Evolutionary conservation across 805 yeast species (phyloP), one percentile per base, ranked within the genome.

Genomic region (Yamadazyma insecticola): DNA sequence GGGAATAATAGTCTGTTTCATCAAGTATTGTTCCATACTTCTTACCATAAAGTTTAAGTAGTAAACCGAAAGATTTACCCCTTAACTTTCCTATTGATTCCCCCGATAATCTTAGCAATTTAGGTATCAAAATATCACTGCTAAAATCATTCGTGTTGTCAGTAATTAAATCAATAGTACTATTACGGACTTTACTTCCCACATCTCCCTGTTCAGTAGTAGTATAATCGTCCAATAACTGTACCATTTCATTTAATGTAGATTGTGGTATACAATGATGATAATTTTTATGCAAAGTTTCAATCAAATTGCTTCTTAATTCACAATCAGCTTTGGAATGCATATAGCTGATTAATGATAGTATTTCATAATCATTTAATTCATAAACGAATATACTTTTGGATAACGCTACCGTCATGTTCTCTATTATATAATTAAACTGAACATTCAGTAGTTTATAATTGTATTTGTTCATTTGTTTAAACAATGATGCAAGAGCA

Each of bases 121-220:
- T n/a, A n/a, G n/a, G n/a, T 17, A 81, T 40, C 14, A 81, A 48
- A 28, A 60, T 13, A 2, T 35, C 32, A 15, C 24, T 30, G 3
- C 15, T 26, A 24, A 35, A 39, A 9, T 18, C 16, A 5, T 29
- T 28, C 3, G 45, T 22, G 39, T 70, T 63, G 1, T 42, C 24
- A 0, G 39, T 30, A 1, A 79, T 51, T 2, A 76, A 45, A 5
- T 43, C 22, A 2, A 82, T 50, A 1, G 79, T 62, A 0, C 79
- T 67, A 1, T 50, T 40, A 28, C 97, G 60, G 1, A 87, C 72
- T 44, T 76, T 71, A 28, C 85, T 74, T 2, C 97, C 97, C n/a
- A 88, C 89, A 57, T 89, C 97, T 7, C 97, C 97, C 47, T 85
- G 82, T 16, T 75, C 74, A 0, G 90, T 83, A 2, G 72, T 59